Evolutionary conservation across 164 flowering plant genomes (phyloP).

Genomic region (Protea cynaroides): DNA sequence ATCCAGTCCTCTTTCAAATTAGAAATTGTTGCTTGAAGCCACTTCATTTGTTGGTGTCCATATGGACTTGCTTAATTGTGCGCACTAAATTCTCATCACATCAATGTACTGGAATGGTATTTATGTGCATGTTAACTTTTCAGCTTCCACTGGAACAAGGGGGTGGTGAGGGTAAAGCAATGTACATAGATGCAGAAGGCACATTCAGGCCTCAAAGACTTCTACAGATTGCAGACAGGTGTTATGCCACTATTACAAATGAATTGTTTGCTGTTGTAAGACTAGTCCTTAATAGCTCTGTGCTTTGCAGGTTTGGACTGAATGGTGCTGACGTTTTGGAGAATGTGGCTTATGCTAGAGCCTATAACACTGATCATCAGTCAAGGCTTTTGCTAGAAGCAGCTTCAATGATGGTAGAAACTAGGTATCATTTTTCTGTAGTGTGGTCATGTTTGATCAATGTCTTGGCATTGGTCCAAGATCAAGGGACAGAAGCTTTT

Average conservation of each 20-base stretch:
- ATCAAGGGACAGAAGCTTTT: no score
- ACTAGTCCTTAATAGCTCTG: constrained; percentile 6
- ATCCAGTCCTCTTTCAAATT: neutral
- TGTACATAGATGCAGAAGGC: constrained; percentile 98
- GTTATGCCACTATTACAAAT: neutral
- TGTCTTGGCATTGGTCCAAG: neutral
- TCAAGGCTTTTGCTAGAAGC: constrained; percentile 97
- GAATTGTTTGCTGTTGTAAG: neutral
- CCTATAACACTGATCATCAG: constrained; percentile 99
- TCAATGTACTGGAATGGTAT: neutral
- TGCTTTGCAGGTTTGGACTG: constrained; percentile 66
- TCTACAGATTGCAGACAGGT: constrained; percentile 96
- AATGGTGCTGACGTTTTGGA: constrained; percentile 96
- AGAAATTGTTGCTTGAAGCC: neutral
- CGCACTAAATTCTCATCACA: neutral
- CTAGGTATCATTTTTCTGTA: constrained; percentile 38
- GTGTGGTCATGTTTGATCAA: neutral
- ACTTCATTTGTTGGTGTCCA: neutral
- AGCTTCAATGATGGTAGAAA: constrained; percentile 98
- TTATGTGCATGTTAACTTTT: constrained; percentile 15
- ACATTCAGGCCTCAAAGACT: constrained; percentile 95
- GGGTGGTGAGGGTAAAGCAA: constrained; percentile 95
- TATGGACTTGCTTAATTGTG: neutral
- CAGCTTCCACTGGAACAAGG: constrained; percentile 99
- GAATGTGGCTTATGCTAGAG: constrained; percentile 98